Conservation (phyloP, 73 alveolate genomes). For the Breviolum minutum region DNA sequence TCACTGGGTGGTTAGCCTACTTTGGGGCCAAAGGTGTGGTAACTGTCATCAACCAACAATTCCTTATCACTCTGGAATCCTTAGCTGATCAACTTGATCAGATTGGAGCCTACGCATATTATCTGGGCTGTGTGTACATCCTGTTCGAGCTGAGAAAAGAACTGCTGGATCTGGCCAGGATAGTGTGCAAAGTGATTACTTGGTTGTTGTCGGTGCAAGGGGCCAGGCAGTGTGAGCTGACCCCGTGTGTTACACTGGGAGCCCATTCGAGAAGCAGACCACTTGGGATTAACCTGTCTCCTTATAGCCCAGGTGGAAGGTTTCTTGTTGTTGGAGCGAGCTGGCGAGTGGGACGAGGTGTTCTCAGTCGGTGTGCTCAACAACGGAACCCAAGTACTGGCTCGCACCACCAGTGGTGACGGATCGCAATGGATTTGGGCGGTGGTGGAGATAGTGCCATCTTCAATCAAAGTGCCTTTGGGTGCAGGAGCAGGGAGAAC, state of each 20-base stretch:
- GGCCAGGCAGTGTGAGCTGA: too few relatives aligned
- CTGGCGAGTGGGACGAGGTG: conserved; percentile 40
- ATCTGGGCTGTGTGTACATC: background rate
- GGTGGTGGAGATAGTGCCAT: background rate
- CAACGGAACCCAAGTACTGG: background rate
- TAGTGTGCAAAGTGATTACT: background rate
- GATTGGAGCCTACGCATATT: background rate
- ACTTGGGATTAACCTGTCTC: background rate
- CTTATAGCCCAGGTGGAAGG: background rate
- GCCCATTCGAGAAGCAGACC: conserved; percentile 21
- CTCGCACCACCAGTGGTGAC: conserved; percentile 36
- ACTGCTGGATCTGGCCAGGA: background rate
- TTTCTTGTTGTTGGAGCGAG: background rate
- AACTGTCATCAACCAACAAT: too few relatives aligned
- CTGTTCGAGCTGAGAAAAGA: background rate
- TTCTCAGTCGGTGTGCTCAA: background rate
- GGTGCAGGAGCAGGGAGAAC: background rate
- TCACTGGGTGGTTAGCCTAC: background rate
- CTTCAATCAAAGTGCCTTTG: background rate
- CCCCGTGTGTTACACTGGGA: too few relatives aligned
- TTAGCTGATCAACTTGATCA: background rate
- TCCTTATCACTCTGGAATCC: background rate
- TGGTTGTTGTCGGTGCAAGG: background rate
- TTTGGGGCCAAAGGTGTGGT: background rate
- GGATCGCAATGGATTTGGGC: conserved; percentile 18